Evolutionary conservation across 2,329 filamentous ascomycete species (phyloP).

Genomic region (Exophiala aquamarina): DNA sequence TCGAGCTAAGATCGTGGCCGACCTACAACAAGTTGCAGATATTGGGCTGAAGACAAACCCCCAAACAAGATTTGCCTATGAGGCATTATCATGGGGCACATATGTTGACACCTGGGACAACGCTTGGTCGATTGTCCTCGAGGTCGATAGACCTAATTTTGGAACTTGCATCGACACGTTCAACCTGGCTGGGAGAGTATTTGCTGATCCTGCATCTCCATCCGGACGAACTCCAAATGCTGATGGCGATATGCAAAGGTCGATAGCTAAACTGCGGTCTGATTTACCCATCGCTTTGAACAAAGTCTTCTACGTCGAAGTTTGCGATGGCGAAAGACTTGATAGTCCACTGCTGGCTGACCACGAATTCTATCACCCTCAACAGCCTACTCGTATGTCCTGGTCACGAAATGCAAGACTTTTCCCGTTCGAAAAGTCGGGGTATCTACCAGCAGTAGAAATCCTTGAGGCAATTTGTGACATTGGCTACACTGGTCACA

Average conservation of each 20-base stretch:
- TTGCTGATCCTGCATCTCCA: constrained; percentile 62
- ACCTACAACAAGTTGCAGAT: constrained; percentile 48
- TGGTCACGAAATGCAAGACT: constrained; percentile 75
- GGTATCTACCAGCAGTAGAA: constrained; percentile 65
- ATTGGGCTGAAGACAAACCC: constrained; percentile 58
- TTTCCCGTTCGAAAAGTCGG: constrained; percentile 65
- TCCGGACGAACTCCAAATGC: constrained; percentile 56
- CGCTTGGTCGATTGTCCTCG: constrained; percentile 66
- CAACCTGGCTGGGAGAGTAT: constrained; percentile 71
- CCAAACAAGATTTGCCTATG: constrained; percentile 67
- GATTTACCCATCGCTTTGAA: constrained; percentile 37
- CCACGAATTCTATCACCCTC: constrained; percentile 59
- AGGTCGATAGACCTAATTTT: constrained; percentile 69
- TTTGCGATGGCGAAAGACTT: constrained; percentile 71
- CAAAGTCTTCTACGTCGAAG: constrained; percentile 74
- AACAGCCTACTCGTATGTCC: constrained; percentile 67
- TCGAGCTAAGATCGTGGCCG: constrained; percentile 40
- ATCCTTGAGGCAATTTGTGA: constrained; percentile 62
- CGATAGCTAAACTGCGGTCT: constrained; percentile 55
- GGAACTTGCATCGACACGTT: constrained; percentile 77
- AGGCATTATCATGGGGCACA: constrained; percentile 72
- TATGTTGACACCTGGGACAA: constrained; percentile 69
- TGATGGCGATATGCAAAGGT: constrained; percentile 55
- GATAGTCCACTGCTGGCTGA: constrained; percentile 54
- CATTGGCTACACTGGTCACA: constrained; percentile 55